Conservation (phyloP, 805 yeast genomes). For the Candida tallmaniae region DNA sequence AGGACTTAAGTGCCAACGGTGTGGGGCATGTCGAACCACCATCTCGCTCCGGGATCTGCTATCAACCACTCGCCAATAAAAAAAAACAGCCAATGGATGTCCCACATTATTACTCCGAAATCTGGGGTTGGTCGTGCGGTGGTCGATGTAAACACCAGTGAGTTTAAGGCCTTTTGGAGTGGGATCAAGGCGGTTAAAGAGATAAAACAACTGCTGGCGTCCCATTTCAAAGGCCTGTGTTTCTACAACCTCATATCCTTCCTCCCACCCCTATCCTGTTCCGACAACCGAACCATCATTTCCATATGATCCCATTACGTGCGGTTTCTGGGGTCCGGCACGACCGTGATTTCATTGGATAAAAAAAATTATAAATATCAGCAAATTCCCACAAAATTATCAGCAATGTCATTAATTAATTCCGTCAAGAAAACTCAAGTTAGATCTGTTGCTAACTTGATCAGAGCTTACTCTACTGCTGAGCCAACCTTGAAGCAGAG, state of each 20-base stretch:
- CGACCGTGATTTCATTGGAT: conserved; percentile 1
- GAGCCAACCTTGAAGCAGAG: conserved; percentile 81
- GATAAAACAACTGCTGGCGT: no score
- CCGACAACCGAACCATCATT: no score
- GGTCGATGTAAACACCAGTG: no score
- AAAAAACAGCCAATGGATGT: no score
- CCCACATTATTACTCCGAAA: conserved; percentile 16
- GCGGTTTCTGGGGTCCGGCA: background rate
- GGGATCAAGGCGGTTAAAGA: no score
- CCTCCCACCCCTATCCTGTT: background rate
- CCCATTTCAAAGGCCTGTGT: no score
- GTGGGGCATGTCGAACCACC: no score
- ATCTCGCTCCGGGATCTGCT: no score
- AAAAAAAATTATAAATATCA: background rate
- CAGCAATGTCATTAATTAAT: background rate
- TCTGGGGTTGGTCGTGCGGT: conserved; percentile 16
- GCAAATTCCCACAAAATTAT: background rate
- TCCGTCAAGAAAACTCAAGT: conserved; percentile 4
- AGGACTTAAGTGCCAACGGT: no score
- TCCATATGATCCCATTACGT: background rate
- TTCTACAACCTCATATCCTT: no score
- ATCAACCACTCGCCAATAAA: no score
- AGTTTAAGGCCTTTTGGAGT: no score
- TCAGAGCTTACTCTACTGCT: conserved; percentile 29
- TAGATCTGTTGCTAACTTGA: conserved; percentile 1